Percentiles rank a stretch among this genome's conserved stretches.
phyloP scores from a whole-genome alignment of 2,329 filamentous ascomycete species.

The Nectriaceae sp. region DNA sequence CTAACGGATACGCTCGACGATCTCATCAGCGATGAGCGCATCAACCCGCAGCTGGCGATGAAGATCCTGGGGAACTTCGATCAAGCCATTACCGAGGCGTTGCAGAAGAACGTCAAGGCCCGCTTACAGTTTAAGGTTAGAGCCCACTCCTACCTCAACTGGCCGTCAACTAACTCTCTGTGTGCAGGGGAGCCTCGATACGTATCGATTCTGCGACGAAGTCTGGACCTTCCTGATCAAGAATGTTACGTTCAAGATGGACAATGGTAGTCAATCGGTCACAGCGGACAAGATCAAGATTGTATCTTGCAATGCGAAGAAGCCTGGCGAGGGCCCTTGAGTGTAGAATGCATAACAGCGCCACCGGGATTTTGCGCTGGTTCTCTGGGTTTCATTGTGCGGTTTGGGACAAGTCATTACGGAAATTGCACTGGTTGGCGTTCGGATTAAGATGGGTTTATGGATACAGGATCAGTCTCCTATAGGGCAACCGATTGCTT shows the following conservation, averaged over 20 bases:
- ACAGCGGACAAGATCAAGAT: constrained; percentile 95
- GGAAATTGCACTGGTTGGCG: constrained; percentile 30
- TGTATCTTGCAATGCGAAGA: constrained; percentile 94
- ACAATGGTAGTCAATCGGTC: constrained; percentile 72
- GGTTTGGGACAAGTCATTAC: constrained; percentile 14
- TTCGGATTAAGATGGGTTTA: constrained; percentile 16
- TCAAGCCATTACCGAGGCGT: constrained; percentile 84
- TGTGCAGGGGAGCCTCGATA: constrained; percentile 86
- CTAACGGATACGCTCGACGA: constrained; percentile 97
- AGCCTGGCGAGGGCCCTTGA: constrained; percentile 43
- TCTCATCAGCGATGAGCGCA: constrained; percentile 89
- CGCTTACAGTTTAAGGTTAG: constrained; percentile 90
- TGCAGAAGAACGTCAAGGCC: constrained; percentile 90
- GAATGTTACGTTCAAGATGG: constrained; percentile 98
- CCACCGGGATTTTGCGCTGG: too few relatives aligned
- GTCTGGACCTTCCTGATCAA: constrained; percentile 99
- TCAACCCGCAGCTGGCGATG: constrained; percentile 98
- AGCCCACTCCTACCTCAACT: neutral
- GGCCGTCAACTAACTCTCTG: neutral
- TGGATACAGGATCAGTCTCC: constrained; percentile 12
- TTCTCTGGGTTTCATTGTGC: too few relatives aligned
- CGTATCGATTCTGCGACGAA: constrained; percentile 99
- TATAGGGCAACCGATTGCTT: neutral
- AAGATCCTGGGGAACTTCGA: constrained; percentile 97
- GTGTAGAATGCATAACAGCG: too few relatives aligned